Evolutionary conservation across 106 monocot genomes (phyloP).

Genomic region (Ottelia alismoides): DNA sequence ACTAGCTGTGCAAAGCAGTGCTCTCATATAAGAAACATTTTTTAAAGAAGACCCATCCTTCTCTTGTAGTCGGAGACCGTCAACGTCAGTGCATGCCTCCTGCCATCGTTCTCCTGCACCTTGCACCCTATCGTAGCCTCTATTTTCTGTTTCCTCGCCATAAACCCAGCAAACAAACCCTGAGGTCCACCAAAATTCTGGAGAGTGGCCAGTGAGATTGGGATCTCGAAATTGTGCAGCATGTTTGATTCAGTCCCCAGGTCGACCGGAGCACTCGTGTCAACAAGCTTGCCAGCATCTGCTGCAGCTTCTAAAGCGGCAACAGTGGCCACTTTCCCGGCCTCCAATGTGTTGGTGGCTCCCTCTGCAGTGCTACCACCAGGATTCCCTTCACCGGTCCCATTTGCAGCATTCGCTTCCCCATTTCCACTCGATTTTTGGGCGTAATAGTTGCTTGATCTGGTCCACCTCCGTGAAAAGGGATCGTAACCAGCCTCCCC

Average conservation of each 20-base stretch:
- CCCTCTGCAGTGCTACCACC: no score
- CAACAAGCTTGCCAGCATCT: conserved; percentile 77
- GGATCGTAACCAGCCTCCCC: conserved; percentile 95
- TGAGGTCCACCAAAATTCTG: conserved; percentile 65
- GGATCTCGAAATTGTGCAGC: conserved; percentile 69
- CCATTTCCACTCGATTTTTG: conserved; percentile 38
- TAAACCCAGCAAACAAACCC: conserved; percentile 39
- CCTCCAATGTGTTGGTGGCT: conserved; percentile 2
- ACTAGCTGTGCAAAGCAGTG: no score
- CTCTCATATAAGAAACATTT: neutral
- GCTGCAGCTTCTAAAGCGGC: conserved; percentile 77
- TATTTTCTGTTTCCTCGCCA: conserved; percentile 80
- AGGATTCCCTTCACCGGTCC: conserved; percentile 1
- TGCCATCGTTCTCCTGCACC: conserved; percentile 68
- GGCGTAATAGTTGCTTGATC: conserved; percentile 74
- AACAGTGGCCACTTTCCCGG: conserved; percentile 44
- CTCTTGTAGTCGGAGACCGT: conserved; percentile 93
- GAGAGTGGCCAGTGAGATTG: conserved; percentile 51
- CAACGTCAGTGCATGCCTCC: conserved; percentile 58
- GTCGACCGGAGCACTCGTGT: conserved; percentile 78
- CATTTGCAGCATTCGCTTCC: conserved; percentile 26
- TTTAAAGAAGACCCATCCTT: conserved; percentile 67
- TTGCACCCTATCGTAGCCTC: conserved; percentile 62
- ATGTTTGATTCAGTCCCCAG: conserved; percentile 52
- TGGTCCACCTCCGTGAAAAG: conserved; percentile 95